phyloP scores from a whole-genome alignment of 345 rosid species.

The Bruguiera sexangula region DNA sequence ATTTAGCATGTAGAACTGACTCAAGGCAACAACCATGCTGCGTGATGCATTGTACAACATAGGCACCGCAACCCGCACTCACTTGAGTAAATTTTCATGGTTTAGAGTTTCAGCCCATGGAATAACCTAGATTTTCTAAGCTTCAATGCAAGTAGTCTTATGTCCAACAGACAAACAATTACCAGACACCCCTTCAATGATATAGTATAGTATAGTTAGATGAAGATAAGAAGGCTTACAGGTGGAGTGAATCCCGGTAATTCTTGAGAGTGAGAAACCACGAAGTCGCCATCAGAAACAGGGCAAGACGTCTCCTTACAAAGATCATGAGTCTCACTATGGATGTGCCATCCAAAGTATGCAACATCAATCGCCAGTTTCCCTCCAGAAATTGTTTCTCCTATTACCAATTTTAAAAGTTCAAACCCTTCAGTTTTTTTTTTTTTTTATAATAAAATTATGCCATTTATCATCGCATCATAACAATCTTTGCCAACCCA shows the following conservation, averaged over 20 bases:
- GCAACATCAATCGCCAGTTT: conserved; percentile 75
- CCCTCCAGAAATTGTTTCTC: conserved; percentile 52
- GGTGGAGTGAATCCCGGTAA: conserved; percentile 87
- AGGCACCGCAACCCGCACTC: too few relatives aligned
- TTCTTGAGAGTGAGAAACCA: conserved; percentile 74
- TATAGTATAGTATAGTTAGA: neutral
- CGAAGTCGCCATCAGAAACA: conserved; percentile 66
- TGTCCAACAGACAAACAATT: too few relatives aligned
- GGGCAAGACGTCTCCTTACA: conserved; percentile 81
- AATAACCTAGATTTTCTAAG: too few relatives aligned
- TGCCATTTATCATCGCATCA: too few relatives aligned
- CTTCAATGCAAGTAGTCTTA: too few relatives aligned
- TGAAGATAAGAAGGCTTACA: conserved; percentile 42
- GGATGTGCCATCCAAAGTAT: conserved; percentile 80
- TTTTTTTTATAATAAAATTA: neutral
- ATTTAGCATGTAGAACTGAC: too few relatives aligned
- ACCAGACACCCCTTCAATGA: neutral
- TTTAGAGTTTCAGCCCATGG: too few relatives aligned
- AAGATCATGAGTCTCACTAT: conserved; percentile 77
- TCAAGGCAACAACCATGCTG: too few relatives aligned
- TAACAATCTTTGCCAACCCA: too few relatives aligned
- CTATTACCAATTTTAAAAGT: conserved; percentile 19
- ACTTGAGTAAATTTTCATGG: too few relatives aligned
- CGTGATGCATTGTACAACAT: too few relatives aligned
- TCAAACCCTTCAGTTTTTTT: neutral